A percentile compares a stretch with the other conserved stretches of the same genome.
These are phyloP conservation scores for Noccaea caerulescens DNA, from an alignment of 345 rosid species.

Conservation along the genomic window DNA sequence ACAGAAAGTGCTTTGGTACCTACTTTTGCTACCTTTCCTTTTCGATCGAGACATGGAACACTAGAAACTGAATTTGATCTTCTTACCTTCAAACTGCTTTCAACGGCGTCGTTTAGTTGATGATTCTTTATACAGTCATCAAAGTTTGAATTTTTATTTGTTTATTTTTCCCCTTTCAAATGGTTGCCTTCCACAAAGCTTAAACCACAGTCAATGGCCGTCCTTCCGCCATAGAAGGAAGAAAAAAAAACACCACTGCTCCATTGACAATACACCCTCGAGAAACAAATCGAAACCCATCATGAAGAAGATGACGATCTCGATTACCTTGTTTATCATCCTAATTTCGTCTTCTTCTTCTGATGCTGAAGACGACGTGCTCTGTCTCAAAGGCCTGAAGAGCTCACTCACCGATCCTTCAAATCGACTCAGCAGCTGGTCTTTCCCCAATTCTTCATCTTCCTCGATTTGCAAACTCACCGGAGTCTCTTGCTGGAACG, in stretches of 20 bases:
- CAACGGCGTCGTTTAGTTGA: background rate
- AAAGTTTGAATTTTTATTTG: constrained; percentile 34
- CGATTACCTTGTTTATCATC: constrained; percentile 17
- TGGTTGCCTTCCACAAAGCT: constrained; percentile 41
- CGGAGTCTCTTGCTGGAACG: constrained; percentile 70
- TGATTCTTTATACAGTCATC: background rate
- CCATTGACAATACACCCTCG: constrained; percentile 5
- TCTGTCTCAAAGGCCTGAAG: constrained; percentile 61
- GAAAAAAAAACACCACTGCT: background rate
- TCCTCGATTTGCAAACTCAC: constrained; percentile 53
- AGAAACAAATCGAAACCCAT: constrained; percentile 3
- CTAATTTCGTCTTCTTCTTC: constrained; percentile 11
- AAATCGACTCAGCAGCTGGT: constrained; percentile 46
- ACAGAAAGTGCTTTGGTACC: constrained; percentile 35
- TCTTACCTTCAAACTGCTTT: background rate
- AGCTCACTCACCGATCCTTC: constrained; percentile 49
- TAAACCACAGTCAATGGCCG: constrained; percentile 51
- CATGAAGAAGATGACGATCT: constrained; percentile 48
- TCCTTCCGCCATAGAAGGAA: constrained; percentile 34
- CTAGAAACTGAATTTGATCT: constrained; percentile 1
- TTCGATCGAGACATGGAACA: constrained; percentile 11
- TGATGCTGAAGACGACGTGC: constrained; percentile 52
- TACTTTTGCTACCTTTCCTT: constrained; percentile 6
- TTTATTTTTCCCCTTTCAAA: constrained; percentile 15
- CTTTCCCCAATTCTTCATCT: constrained; percentile 53